phyloP scores from a whole-genome alignment of 2,329 filamentous ascomycete species.

The Pyrenochaeta sp. region DNA sequence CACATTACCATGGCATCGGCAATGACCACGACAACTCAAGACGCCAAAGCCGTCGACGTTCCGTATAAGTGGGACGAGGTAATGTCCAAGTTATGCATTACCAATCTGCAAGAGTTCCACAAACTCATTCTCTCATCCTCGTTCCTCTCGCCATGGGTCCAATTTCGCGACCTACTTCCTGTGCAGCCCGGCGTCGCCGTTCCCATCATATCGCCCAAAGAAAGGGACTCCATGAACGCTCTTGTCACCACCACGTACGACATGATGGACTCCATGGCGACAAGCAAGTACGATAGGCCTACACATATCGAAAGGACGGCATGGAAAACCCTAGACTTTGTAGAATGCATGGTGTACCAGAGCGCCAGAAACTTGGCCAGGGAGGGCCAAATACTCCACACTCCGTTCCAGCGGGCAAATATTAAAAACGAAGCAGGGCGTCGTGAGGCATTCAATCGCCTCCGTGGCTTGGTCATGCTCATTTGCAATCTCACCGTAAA shows the following conservation, averaged over 20 bases:
- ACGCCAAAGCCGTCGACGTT: background rate
- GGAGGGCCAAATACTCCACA: background rate
- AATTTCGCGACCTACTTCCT: constrained; percentile 3
- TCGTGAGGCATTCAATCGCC: background rate
- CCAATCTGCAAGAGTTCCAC: background rate
- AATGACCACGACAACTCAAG: background rate
- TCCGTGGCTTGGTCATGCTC: constrained; percentile 9
- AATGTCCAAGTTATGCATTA: background rate
- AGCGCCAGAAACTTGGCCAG: background rate
- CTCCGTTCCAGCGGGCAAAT: background rate
- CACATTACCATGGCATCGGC: background rate
- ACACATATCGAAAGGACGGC: background rate
- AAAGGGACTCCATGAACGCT: constrained; percentile 1
- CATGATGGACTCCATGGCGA: constrained; percentile 10
- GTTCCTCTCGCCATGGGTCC: background rate
- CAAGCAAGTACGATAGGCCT: constrained; percentile 7
- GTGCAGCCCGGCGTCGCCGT: constrained; percentile 1
- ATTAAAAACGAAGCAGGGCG: constrained; percentile 5
- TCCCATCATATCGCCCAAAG: background rate
- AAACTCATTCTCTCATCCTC: background rate
- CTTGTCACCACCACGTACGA: constrained; percentile 2
- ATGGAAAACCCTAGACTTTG: background rate
- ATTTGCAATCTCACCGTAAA: background rate
- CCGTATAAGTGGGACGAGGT: background rate
- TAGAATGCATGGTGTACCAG: constrained; percentile 10